Evolutionary conservation across 352 stramenopile genomes (phyloP).

Genomic region (Globisporangium alternatum): DNA sequence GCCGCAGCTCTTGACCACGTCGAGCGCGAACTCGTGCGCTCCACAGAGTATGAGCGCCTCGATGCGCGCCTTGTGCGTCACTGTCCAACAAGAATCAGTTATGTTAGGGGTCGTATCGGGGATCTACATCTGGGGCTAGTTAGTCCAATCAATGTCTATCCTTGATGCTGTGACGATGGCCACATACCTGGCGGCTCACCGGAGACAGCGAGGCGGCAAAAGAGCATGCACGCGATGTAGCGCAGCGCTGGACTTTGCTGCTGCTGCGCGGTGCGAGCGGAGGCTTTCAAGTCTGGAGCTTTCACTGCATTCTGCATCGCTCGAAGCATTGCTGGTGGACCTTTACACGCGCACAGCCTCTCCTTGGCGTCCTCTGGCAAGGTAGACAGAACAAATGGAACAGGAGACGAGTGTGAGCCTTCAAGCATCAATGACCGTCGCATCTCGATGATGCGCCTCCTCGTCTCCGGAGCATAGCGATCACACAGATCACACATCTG

Average conservation of each 20-base stretch:
- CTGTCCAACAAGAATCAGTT: slow-evolving; percentile 3
- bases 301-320: background rate
- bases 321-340: slow-evolving; percentile 1
- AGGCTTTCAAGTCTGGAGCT: slow-evolving; percentile 8
- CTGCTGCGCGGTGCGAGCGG: background rate
- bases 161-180: background rate
- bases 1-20: slow-evolving; percentile 30
- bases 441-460: background rate
- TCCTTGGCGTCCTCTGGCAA: slow-evolving; percentile 40
- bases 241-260: slow-evolving; percentile 23
- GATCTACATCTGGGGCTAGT: too few relatives aligned
- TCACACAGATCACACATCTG: too few relatives aligned
- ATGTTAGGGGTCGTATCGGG: background rate
- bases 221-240: slow-evolving; percentile 52
- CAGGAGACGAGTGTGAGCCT: background rate
- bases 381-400: background rate
- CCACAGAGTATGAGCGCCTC: slow-evolving; percentile 35
- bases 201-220: slow-evolving; percentile 36
- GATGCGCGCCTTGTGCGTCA: slow-evolving; percentile 26
- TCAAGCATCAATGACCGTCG: too few relatives aligned
- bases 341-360: slow-evolving; percentile 25
- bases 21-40: slow-evolving; percentile 46
- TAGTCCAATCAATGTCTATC: background rate
- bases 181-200: slow-evolving; percentile 21
- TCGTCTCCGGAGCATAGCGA: too few relatives aligned